A percentile compares a stretch with the other conserved stretches of the same genome.
These are phyloP conservation scores for Apiotrichum gamsii DNA, from an alignment of 1,284 basidiomycete genomes.

Conservation along the genomic window DNA sequence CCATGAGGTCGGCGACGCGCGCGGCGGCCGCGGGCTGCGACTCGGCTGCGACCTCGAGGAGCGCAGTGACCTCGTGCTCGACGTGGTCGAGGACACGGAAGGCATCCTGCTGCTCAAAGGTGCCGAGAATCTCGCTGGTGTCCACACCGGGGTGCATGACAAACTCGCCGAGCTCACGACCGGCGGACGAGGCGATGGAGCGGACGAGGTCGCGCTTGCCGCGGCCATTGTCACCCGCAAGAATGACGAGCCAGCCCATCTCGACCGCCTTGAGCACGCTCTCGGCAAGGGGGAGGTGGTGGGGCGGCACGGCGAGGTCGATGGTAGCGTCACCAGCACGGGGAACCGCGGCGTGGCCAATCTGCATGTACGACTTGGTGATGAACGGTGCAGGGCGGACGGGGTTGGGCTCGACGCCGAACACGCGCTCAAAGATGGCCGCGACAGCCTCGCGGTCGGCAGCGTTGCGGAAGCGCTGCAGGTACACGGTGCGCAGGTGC, in stretches of 20 bases:
- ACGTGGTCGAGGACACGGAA: slow-evolving; percentile 20
- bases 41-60: slow-evolving; percentile 21
- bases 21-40: slow-evolving; percentile 10
- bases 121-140: slow-evolving; percentile 87
- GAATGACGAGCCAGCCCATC: slow-evolving; percentile 79
- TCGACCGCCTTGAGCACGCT: slow-evolving; percentile 68
- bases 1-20: slow-evolving; percentile 12
- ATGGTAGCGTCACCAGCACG: slow-evolving; percentile 48
- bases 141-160: slow-evolving; percentile 83
- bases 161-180: slow-evolving; percentile 65
- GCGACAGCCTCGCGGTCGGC: slow-evolving; percentile 61
- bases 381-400: slow-evolving; percentile 54
- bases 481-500: slow-evolving; percentile 67
- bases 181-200: slow-evolving; percentile 64
- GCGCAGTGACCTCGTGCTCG: slow-evolving; percentile 5
- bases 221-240: slow-evolving; percentile 66
- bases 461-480: slow-evolving; percentile 74
- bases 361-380: slow-evolving; percentile 55
- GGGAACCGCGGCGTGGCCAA: slow-evolving; percentile 60
- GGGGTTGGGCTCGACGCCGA: slow-evolving; percentile 48
- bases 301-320: slow-evolving; percentile 57
- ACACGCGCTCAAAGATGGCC: slow-evolving; percentile 59
- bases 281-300: slow-evolving; percentile 65
- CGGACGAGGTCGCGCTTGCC: slow-evolving; percentile 79
- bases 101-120: slow-evolving; percentile 85